These are phyloP conservation scores for Xylaria sp. DNA, from an alignment of 495 filamentous ascomycete species.

Conservation along the genomic window DNA sequence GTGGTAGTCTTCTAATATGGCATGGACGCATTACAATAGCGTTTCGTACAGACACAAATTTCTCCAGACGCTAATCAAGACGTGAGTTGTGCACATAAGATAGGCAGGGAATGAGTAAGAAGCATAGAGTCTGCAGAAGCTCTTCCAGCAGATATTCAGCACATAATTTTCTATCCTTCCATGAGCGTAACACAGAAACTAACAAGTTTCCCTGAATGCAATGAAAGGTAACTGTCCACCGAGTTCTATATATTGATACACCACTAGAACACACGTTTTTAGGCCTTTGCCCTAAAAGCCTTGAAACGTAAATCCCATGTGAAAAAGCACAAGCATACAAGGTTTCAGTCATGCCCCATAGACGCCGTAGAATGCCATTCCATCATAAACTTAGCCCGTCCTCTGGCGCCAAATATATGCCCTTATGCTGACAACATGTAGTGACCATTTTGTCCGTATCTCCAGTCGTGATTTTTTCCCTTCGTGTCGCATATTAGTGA, in stretches of 20 bases:
- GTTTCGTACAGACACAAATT: not conserved
- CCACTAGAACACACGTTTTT: not conserved
- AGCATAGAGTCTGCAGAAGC: not conserved
- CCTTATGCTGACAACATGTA: not conserved
- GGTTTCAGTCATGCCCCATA: slow-evolving; percentile 23
- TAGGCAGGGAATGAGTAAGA: not conserved
- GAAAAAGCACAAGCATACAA: slow-evolving; percentile 10
- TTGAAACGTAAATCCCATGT: not conserved
- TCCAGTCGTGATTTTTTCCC: slow-evolving; percentile 10
- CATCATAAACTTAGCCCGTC: slow-evolving; percentile 19
- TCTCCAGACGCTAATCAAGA: not conserved
- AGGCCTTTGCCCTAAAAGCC: not conserved
- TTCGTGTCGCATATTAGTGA: slow-evolving; percentile 15
- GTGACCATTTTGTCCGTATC: slow-evolving; percentile 6
- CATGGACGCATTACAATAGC: not conserved
- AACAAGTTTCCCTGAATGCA: not conserved
- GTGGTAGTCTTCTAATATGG: not conserved
- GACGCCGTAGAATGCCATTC: slow-evolving; percentile 29
- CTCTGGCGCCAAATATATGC: slow-evolving; percentile 21
- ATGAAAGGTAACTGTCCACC: not conserved
- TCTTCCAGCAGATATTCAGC: not conserved
- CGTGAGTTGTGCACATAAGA: not conserved
- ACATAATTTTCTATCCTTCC: not conserved
- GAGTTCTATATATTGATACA: slow-evolving; percentile 28
- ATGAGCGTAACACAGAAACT: not conserved